Conservation (phyloP, 1,139 yeast species). For the Yamadazyma sp. region DNA sequence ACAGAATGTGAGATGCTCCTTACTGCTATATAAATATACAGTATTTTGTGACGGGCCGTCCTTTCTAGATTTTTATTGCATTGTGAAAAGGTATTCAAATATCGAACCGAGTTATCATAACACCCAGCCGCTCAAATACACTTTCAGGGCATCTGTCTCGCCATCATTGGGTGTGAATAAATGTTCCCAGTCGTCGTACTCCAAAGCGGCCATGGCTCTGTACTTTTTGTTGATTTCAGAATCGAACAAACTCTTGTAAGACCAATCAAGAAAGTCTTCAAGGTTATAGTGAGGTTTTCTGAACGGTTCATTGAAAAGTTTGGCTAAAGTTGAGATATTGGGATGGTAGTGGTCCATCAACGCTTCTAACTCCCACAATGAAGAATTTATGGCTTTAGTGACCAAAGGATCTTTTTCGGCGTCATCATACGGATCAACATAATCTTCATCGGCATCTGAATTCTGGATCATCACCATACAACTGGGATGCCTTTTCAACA, state of each 20-base stretch:
- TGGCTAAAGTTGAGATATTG: constrained; percentile 88
- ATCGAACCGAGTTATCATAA: no score
- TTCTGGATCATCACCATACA: constrained; percentile 89
- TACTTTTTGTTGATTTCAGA: constrained; percentile 73
- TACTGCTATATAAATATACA: no score
- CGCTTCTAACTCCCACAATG: constrained; percentile 89
- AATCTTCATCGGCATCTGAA: constrained; percentile 27
- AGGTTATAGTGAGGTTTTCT: constrained; percentile 81
- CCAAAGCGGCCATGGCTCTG: constrained; percentile 74
- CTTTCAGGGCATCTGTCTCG: constrained; percentile 11
- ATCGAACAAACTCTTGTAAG: constrained; percentile 69
- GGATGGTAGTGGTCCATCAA: constrained; percentile 92
- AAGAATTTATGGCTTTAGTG: constrained; percentile 79
- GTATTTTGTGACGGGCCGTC: no score
- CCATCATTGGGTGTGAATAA: constrained; percentile 26
- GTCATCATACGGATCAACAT: constrained; percentile 67
- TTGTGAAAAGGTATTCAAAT: no score
- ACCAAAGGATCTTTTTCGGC: constrained; percentile 69
- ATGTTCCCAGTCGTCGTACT: constrained; percentile 60
- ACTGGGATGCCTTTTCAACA: constrained; percentile 86
- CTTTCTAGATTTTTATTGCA: no score
- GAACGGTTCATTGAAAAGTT: constrained; percentile 86
- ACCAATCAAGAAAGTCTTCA: constrained; percentile 95
- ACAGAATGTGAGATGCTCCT: no score
- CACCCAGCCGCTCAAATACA: constrained; percentile 24